phyloP scores from a whole-genome alignment of 2,329 filamentous ascomycete genomes.

The Nannizzia gypsea region DNA sequence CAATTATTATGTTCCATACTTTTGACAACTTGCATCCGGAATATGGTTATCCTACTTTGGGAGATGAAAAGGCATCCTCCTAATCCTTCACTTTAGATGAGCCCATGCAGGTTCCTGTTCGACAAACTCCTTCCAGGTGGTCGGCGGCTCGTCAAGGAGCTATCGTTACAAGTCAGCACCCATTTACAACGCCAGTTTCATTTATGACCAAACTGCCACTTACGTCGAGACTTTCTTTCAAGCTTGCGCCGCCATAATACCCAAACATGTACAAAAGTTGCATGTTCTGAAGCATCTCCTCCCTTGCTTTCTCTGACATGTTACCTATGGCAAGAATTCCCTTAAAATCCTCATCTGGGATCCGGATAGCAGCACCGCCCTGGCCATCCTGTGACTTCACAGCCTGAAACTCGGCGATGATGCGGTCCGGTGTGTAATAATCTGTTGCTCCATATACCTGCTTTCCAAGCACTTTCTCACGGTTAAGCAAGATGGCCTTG shows the following conservation, averaged over 20 bases:
- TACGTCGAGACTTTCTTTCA: conserved; percentile 19
- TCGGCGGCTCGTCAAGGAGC: not conserved
- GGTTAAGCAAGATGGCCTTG: conserved; percentile 26
- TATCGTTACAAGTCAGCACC: not conserved
- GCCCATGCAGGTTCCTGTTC: not conserved
- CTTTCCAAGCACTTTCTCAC: conserved; percentile 34
- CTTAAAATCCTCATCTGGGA: conserved; percentile 20
- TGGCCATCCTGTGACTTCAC: conserved; percentile 29
- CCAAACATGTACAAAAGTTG: conserved; percentile 41
- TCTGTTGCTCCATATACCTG: conserved; percentile 35
- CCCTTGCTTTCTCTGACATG: conserved; percentile 19
- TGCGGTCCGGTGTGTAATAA: conserved; percentile 31
- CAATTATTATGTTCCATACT: not conserved
- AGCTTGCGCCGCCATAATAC: conserved; percentile 39
- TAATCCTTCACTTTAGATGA: not conserved
- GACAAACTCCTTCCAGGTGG: conserved; percentile 1
- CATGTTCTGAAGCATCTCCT: conserved; percentile 44
- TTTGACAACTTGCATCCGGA: not conserved
- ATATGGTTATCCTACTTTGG: not conserved
- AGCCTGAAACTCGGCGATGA: conserved; percentile 30
- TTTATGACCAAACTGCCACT: conserved; percentile 12
- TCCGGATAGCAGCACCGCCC: conserved; percentile 17
- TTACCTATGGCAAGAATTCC: conserved; percentile 15
- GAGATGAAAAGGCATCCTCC: not conserved
- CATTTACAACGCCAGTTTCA: not conserved